Conservation (phyloP, 179 eudicot species). For the Heliamphora pulchella region DNA sequence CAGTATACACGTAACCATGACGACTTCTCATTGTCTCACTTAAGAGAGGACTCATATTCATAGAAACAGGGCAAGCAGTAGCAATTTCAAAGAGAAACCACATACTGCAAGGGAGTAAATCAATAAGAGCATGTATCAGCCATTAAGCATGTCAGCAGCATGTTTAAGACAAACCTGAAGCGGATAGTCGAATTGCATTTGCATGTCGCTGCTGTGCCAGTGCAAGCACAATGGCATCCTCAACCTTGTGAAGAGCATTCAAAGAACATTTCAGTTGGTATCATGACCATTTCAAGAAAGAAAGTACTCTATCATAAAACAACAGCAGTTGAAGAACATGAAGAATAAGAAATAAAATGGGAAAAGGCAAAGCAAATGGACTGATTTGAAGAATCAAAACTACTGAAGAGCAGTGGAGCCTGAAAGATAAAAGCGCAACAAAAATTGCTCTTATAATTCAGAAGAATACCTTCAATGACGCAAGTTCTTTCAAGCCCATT, state of each 20-base stretch:
- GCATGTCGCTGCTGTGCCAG: constrained; percentile 71
- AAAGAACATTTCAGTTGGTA: background rate
- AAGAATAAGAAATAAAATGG: constrained; percentile 9
- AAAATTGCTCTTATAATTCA: background rate
- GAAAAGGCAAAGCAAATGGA: constrained; percentile 6
- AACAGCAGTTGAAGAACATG: background rate
- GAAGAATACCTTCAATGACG: constrained; percentile 63
- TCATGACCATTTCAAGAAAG: background rate
- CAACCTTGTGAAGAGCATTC: constrained; percentile 47
- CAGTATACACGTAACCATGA: background rate
- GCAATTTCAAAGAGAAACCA: constrained; percentile 5
- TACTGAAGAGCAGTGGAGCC: background rate
- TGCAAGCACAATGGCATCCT: constrained; percentile 70
- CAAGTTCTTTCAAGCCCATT: constrained; percentile 92
- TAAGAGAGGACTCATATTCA: background rate
- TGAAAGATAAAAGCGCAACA: background rate
- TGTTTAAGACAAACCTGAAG: constrained; percentile 45
- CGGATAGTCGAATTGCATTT: constrained; percentile 58
- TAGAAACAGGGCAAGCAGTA: background rate
- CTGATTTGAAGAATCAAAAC: background rate
- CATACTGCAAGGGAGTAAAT: background rate
- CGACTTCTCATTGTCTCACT: background rate
- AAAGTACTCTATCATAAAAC: constrained; percentile 1
- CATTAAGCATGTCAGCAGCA: constrained; percentile 13
- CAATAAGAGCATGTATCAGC: background rate